Percentiles rank a stretch among this genome's conserved stretches.
Conservation (phyloP, 257 asterid genomes). For the Nicotiana otophora region DNA sequence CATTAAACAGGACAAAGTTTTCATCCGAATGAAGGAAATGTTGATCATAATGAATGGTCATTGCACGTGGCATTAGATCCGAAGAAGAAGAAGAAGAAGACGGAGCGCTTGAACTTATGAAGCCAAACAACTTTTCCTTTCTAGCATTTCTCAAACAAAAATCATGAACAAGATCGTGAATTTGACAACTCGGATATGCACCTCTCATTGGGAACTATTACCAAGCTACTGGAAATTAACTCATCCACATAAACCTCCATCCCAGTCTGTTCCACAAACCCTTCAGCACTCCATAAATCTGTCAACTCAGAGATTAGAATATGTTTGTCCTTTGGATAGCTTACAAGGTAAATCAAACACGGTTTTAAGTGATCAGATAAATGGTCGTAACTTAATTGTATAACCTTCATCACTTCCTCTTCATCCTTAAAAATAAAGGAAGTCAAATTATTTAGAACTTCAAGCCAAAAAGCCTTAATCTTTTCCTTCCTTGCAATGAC, state of each 20-base stretch:
- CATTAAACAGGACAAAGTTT: not conserved
- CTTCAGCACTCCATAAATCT: not conserved
- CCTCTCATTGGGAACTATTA: constrained; percentile 14
- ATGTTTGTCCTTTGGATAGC: not conserved
- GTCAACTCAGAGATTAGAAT: not conserved
- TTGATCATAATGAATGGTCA: not conserved
- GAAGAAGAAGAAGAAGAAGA: too few relatives aligned
- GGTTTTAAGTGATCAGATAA: constrained; percentile 24
- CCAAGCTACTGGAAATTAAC: constrained; percentile 16
- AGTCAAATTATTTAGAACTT: not conserved
- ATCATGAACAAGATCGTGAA: constrained; percentile 20
- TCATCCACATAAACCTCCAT: constrained; percentile 22
- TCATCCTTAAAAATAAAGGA: not conserved
- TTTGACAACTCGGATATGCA: constrained; percentile 8
- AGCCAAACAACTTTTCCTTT: not conserved
- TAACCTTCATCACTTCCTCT: not conserved
- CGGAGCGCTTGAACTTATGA: not conserved
- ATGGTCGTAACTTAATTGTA: constrained; percentile 25
- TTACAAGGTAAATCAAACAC: not conserved
- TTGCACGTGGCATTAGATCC: not conserved
- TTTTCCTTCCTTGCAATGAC: constrained; percentile 5
- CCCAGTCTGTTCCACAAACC: not conserved
- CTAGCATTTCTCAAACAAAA: constrained; percentile 17
- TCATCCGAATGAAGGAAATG: not conserved
- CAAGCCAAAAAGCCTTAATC: not conserved